Evolutionary conservation across 257 asterid genomes (phyloP).

Genomic region (Solanum chiquidenum): DNA sequence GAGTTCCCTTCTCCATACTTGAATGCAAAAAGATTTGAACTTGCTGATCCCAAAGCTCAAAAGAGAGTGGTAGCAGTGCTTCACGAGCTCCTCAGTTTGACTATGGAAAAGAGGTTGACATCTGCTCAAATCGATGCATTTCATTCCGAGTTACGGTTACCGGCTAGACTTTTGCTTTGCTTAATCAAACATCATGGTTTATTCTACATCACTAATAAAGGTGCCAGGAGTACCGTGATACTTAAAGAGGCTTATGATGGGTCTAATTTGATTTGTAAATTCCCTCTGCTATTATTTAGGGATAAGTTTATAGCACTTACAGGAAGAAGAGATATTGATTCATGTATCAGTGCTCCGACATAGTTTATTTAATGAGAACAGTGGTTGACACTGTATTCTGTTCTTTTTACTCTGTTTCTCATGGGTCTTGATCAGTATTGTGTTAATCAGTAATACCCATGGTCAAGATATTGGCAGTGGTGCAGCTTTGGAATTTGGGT

Average conservation of each 20-base stretch:
- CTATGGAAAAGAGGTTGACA: conserved; percentile 75
- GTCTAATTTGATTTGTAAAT: conserved; percentile 39
- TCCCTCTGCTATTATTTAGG: conserved; percentile 55
- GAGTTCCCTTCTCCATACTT: conserved; percentile 93
- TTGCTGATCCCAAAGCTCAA: conserved; percentile 61
- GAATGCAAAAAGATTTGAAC: conserved; percentile 66
- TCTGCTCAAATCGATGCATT: conserved; percentile 83
- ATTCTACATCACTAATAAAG: conserved; percentile 84
- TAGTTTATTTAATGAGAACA: background rate
- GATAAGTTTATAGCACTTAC: conserved; percentile 50
- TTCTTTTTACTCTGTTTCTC: background rate
- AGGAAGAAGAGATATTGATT: conserved; percentile 40
- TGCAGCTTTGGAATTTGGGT: background rate
- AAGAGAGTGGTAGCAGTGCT: conserved; percentile 84
- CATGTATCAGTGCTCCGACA: conserved; percentile 4
- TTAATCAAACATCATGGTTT: conserved; percentile 78
- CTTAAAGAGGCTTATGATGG: conserved; percentile 86
- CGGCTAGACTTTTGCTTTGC: conserved; percentile 71
- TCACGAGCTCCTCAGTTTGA: conserved; percentile 88
- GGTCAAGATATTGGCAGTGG: background rate
- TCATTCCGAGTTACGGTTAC: conserved; percentile 61
- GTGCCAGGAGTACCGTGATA: conserved; percentile 64
- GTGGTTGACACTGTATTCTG: background rate
- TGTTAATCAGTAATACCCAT: background rate
- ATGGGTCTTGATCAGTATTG: background rate